A percentile compares a stretch with the other conserved stretches of the same genome.
These are phyloP conservation scores for Chamaenerion angustifolium DNA, from an alignment of 345 rosid genomes.

Conservation along the genomic window DNA sequence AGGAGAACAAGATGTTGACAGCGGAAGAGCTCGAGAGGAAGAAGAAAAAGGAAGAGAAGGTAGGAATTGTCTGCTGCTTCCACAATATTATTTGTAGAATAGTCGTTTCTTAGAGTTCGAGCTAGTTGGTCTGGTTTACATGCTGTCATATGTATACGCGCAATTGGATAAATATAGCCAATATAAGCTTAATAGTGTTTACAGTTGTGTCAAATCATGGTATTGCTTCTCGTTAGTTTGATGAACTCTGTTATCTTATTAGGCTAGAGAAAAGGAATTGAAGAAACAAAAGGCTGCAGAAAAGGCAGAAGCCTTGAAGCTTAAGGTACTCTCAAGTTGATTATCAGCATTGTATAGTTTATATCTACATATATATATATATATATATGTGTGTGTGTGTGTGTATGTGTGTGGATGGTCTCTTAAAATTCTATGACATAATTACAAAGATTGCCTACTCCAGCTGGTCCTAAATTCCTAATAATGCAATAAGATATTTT, in stretches of 20 bases:
- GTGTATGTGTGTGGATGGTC: background rate
- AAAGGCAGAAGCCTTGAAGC: constrained; percentile 53
- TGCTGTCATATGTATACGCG: too few species aligned
- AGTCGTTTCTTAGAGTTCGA: too few species aligned
- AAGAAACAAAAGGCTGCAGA: constrained; percentile 73
- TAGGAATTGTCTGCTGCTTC: background rate
- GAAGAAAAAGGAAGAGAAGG: constrained; percentile 92
- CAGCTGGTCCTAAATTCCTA: too few species aligned
- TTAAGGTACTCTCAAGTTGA: constrained; percentile 25
- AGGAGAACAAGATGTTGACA: constrained; percentile 40
- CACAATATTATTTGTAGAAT: too few species aligned
- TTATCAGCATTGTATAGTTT: background rate
- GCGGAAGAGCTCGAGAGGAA: constrained; percentile 71
- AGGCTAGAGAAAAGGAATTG: constrained; percentile 74
- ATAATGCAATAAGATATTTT: too few species aligned
- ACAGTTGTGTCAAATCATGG: too few species aligned
- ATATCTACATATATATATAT: too few species aligned
- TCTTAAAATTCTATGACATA: background rate
- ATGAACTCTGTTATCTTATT: constrained; percentile 3
- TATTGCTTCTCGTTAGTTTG: background rate
- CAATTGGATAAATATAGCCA: too few species aligned
- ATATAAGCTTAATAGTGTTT: too few species aligned
- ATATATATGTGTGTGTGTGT: too few species aligned
- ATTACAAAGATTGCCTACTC: background rate
- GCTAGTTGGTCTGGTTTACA: too few species aligned